Conservation (phyloP, 305 asterid genomes). For the Caryopteris hybrid region DNA sequence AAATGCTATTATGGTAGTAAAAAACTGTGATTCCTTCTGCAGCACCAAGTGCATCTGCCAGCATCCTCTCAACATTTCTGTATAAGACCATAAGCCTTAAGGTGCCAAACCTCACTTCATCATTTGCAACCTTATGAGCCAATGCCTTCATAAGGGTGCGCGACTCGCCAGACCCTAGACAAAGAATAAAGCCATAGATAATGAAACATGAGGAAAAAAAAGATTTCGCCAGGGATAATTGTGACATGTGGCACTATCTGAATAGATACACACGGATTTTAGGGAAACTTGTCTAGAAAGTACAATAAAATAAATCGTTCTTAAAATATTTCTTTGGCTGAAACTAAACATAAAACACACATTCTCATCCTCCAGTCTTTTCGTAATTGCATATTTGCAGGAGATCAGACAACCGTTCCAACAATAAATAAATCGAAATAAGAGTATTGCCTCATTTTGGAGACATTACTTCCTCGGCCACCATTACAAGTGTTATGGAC, state of each 20-base stretch:
- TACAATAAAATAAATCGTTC: background rate
- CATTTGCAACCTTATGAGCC: slow-evolving; percentile 47
- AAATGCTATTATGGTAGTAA: slow-evolving; percentile 55
- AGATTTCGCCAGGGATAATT: background rate
- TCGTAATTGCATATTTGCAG: background rate
- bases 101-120: slow-evolving; percentile 43
- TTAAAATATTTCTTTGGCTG: background rate
- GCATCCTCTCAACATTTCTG: slow-evolving; percentile 55
- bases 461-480: slow-evolving; percentile 3
- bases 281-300: background rate
- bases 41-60: slow-evolving; percentile 88
- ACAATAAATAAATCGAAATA: background rate
- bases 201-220: background rate
- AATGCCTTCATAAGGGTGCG: slow-evolving; percentile 77
- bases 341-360: background rate
- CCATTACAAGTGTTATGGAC: background rate
- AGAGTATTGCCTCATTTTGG: background rate
- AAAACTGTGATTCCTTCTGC: slow-evolving; percentile 50
- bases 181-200: slow-evolving; percentile 18
- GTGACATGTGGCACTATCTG: background rate
- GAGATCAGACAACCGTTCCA: background rate
- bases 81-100: slow-evolving; percentile 75
- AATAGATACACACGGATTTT: background rate
- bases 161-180: slow-evolving; percentile 91
- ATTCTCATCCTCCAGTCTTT: background rate